A percentile compares a stretch with the other conserved stretches of the same genome.
Conservation (phyloP, 345 rosid genomes). For the Gossypium australe region DNA sequence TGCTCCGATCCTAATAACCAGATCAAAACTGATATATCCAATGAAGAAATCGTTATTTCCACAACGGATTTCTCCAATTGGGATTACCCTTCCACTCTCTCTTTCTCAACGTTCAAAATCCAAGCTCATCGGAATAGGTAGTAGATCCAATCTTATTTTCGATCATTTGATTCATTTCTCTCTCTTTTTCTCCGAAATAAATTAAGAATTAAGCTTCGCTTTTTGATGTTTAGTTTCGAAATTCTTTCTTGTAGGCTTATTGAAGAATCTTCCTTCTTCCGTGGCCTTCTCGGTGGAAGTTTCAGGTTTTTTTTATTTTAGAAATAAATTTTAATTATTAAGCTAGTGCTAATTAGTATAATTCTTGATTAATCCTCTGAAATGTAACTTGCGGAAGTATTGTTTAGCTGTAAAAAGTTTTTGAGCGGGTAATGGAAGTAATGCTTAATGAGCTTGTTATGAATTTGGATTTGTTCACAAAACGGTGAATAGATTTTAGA, state of each 20-base stretch:
- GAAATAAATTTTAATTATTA: background rate
- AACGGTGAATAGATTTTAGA: background rate
- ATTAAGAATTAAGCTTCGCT: background rate
- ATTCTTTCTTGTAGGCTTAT: conserved; percentile 34
- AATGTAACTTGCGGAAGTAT: too few relatives aligned
- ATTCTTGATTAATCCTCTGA: background rate
- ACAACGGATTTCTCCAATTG: conserved; percentile 38
- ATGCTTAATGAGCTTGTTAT: too few relatives aligned
- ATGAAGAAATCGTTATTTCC: conserved; percentile 29
- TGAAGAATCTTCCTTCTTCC: conserved; percentile 56
- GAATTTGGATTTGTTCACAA: too few relatives aligned
- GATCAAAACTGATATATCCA: conserved; percentile 15
- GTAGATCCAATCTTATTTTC: conserved; percentile 17
- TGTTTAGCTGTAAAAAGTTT: too few relatives aligned
- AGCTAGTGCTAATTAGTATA: background rate
- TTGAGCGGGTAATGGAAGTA: too few relatives aligned
- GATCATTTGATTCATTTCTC: background rate
- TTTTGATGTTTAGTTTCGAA: background rate
- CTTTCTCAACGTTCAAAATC: conserved; percentile 34
- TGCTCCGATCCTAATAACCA: conserved; percentile 24
- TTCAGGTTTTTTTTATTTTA: conserved; percentile 42
- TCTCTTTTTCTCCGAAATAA: background rate
- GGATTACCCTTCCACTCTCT: conserved; percentile 40
- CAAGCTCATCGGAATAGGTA: conserved; percentile 47
- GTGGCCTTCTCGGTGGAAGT: conserved; percentile 55